phyloP scores from a whole-genome alignment of 495 filamentous ascomycete species.

The Venustampulla echinocandica region DNA sequence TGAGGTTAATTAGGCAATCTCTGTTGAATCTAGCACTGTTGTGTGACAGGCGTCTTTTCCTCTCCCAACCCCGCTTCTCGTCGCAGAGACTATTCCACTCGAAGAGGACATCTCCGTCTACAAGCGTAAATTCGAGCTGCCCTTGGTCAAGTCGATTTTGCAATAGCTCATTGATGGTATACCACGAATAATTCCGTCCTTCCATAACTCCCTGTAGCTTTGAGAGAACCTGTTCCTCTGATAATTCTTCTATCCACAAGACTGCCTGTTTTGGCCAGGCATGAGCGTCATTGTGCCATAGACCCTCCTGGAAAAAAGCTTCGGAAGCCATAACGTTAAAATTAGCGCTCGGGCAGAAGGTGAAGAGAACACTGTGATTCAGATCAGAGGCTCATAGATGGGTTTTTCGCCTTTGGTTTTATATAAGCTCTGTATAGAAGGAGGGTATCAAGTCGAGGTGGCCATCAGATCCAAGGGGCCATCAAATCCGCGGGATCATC shows the following conservation, averaged over 20 bases:
- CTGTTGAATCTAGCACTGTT: too few relatives aligned
- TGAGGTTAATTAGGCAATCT: too few relatives aligned
- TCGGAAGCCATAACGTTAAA: background rate
- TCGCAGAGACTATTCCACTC: too few relatives aligned
- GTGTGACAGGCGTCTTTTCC: too few relatives aligned
- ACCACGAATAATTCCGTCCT: slow-evolving; percentile 8
- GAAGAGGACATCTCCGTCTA: slow-evolving; percentile 9
- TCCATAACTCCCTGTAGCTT: slow-evolving; percentile 1
- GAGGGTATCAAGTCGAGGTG: too few relatives aligned
- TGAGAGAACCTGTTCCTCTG: background rate
- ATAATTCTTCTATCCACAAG: slow-evolving; percentile 4
- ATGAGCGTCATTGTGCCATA: background rate
- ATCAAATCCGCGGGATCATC: too few relatives aligned
- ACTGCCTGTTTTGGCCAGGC: background rate
- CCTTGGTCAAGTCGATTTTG: slow-evolving; percentile 6
- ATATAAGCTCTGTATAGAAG: background rate
- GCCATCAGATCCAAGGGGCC: too few relatives aligned
- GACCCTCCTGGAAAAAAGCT: background rate
- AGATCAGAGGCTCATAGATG: background rate
- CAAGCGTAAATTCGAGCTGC: slow-evolving; percentile 1
- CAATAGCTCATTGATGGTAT: slow-evolving; percentile 7
- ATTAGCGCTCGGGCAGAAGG: background rate
- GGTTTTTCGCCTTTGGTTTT: background rate
- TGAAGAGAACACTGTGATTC: background rate
- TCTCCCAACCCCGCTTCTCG: too few relatives aligned